Conservation (phyloP, 2,329 filamentous ascomycete genomes). For the Ophiostoma populinum region DNA sequence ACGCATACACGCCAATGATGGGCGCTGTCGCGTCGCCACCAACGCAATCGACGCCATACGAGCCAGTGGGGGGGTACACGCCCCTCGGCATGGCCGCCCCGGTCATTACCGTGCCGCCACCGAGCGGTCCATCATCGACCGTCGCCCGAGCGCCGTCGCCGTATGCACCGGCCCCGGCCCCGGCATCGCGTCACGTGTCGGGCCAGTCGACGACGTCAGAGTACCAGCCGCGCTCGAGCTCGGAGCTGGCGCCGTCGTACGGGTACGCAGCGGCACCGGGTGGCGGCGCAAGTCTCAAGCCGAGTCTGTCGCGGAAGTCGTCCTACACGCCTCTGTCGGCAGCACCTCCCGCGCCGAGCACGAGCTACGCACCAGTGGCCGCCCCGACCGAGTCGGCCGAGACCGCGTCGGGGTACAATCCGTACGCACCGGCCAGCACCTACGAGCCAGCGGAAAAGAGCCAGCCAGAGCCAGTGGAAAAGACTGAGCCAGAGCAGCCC, state of each 20-base stretch:
- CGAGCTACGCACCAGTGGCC: slow-evolving; percentile 6
- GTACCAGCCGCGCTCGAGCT: slow-evolving; percentile 16
- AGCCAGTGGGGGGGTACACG: slow-evolving; percentile 14
- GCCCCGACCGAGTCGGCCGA: background rate
- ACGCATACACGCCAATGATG: slow-evolving; percentile 4
- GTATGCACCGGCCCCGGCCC: slow-evolving; percentile 1
- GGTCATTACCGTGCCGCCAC: background rate
- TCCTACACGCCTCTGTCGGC: slow-evolving; percentile 13
- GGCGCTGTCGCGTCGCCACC: background rate
- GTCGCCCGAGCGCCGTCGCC: background rate
- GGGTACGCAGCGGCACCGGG: slow-evolving; percentile 18
- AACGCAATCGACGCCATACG: slow-evolving; percentile 12
- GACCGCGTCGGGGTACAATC: slow-evolving; percentile 5
- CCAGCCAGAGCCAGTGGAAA: too few species aligned
- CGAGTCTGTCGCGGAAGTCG: slow-evolving; percentile 13
- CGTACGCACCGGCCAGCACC: slow-evolving; percentile 10
- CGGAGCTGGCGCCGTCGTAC: slow-evolving; percentile 22
- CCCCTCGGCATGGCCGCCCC: slow-evolving; percentile 7
- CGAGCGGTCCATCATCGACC: background rate
- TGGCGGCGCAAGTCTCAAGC: background rate
- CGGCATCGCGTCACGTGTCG: slow-evolving; percentile 6
- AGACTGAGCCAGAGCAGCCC: too few species aligned
- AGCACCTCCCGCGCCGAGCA: background rate
- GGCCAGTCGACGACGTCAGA: background rate
- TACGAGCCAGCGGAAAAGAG: too few species aligned